phyloP scores from a whole-genome alignment of 2,329 filamentous ascomycete species.

The Alternaria metachromatica region DNA sequence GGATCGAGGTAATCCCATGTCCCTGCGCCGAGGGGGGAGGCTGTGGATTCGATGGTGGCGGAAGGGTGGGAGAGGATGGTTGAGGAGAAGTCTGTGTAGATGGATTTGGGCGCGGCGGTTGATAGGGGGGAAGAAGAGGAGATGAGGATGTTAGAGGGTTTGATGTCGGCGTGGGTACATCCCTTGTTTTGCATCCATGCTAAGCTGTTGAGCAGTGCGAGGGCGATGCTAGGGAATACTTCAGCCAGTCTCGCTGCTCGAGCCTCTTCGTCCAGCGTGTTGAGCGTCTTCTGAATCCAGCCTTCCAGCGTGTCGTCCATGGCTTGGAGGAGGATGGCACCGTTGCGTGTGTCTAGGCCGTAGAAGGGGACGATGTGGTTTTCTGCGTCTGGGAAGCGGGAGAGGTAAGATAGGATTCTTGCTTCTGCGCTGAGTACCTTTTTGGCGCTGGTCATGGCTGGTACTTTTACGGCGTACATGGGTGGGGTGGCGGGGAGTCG shows the following conservation, averaged over 20 bases:
- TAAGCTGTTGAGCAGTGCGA: slow-evolving; percentile 50
- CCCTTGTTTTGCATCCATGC: slow-evolving; percentile 51
- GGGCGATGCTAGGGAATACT: slow-evolving; percentile 51
- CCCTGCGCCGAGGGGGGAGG: slow-evolving; percentile 49
- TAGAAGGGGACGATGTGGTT: slow-evolving; percentile 43
- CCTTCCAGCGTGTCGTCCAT: slow-evolving; percentile 43
- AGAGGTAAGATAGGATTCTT: slow-evolving; percentile 42
- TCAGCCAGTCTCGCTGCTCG: slow-evolving; percentile 46
- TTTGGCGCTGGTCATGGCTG: slow-evolving; percentile 37
- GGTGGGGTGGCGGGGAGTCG: slow-evolving; percentile 18
- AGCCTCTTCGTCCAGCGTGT: slow-evolving; percentile 26
- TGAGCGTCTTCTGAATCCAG: slow-evolving; percentile 40
- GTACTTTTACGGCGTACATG: slow-evolving; percentile 46
- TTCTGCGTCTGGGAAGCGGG: slow-evolving; percentile 28
- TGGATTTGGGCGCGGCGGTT: slow-evolving; percentile 23
- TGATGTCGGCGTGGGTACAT: slow-evolving; percentile 55
- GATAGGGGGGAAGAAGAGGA: slow-evolving; percentile 43
- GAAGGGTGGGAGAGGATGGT: slow-evolving; percentile 30
- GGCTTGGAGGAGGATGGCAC: slow-evolving; percentile 41
- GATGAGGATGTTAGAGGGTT: slow-evolving; percentile 56
- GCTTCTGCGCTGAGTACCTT: slow-evolving; percentile 42
- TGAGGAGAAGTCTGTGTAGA: slow-evolving; percentile 56
- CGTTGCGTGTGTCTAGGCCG: slow-evolving; percentile 39
- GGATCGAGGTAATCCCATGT: slow-evolving; percentile 58
- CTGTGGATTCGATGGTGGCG: slow-evolving; percentile 7